Evolutionary conservation across 441 rosid genomes (phyloP).

Genomic region (Arabidopsis lyrata): DNA sequence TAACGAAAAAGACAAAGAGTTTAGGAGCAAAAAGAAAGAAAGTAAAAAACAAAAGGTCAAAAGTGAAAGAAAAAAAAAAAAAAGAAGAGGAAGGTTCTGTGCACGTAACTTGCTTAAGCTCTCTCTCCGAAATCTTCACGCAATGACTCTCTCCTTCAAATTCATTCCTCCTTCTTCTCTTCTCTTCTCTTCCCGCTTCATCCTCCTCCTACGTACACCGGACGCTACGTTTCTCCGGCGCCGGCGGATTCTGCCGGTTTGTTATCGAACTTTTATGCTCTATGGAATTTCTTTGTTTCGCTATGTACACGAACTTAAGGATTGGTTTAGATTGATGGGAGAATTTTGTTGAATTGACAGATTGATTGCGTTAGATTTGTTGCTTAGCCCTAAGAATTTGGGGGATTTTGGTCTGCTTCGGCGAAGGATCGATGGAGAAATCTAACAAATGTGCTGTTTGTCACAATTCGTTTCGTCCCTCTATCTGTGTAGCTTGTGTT

Average conservation of each 20-base stretch:
- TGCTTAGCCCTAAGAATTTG: background rate
- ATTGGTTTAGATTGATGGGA: constrained; percentile 3
- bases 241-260: constrained; percentile 3
- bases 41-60: background rate
- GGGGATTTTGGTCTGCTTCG: constrained; percentile 23
- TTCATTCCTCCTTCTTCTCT: constrained; percentile 21
- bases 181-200: constrained; percentile 44
- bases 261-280: background rate
- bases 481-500: constrained; percentile 77
- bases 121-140: constrained; percentile 23
- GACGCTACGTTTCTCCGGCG: constrained; percentile 33
- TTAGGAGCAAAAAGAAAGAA: background rate
- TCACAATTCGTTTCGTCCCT: constrained; percentile 65
- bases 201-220: constrained; percentile 1
- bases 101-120: constrained; percentile 33
- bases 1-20: background rate
- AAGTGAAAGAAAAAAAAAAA: background rate
- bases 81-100: constrained; percentile 15
- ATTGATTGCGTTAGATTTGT: constrained; percentile 15
- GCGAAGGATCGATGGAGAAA: constrained; percentile 58
- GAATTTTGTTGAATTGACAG: background rate
- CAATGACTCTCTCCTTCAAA: constrained; percentile 39
- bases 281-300: constrained; percentile 3
- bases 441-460: constrained; percentile 74
- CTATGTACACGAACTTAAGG: background rate